Base-by-base conservation (phyloP, 2,329 filamentous ascomycete species). In the Arthrobotrys musiformis region DNA sequence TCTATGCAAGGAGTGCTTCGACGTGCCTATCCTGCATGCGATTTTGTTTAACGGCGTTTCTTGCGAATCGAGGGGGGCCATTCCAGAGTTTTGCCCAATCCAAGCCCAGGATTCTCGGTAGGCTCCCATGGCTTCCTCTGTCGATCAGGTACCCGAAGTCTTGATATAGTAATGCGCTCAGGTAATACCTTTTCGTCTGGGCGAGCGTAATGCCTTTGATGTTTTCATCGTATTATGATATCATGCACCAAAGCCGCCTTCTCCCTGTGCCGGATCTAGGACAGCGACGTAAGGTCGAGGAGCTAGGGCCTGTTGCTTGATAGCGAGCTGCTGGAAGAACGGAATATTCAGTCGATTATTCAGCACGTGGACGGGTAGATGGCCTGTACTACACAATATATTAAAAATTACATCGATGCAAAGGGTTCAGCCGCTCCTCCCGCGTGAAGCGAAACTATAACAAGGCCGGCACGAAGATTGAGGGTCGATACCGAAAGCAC, bases 111-210 rank as follows among this genome's bases (percentile, higher is more conserved):
- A 37, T 58, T 35, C 6, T 24, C 30, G 19, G 54, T 13, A 58
- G 54, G 54, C 30, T 40, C 33, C 30, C 26, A 54, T 46, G 58
- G 68, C 54, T 40, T 35, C 58, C 26, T n/a, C 26, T 37, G 68
- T 28, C 37, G 68, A 70, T 70, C 68, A 70, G 68, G 68, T 63
- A 70, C 68, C 46, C 7, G 42, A 62, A 33, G 28, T 15, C 54
- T 70, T 28, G 28, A 68, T 11, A 15, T 19, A 17, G 42, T 22
- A 46, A 56, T 67, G 13, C n/a, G n/a, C 46, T 56, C 24, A 19
- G n/a, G 54, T 35, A 35, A 22, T 5, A 19, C 40, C 30, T 42
- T 42, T n/a, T n/a, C n/a, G n/a, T n/a, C n/a, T n/a, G n/a, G n/a
- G n/a, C n/a, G n/a, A n/a, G n/a, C n/a, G n/a, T n/a, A n/a, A n/a